Evolutionary conservation across 768 basidiomycete genomes (phyloP), one percentile per base, ranked within the genome.

Genomic region (Pulveroboletus sp.): DNA sequence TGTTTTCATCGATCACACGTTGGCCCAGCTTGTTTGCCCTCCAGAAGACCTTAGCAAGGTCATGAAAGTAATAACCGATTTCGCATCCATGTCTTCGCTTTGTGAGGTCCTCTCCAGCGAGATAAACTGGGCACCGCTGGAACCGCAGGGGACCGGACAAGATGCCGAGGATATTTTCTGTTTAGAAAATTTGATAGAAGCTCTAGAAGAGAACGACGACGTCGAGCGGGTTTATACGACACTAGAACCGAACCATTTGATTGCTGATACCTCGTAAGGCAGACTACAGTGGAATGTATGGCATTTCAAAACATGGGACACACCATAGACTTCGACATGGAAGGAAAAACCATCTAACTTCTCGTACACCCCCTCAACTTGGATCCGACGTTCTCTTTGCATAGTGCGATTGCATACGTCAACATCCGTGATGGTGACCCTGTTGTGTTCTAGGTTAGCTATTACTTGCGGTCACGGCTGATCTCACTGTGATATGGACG

Each of bases 181-280:
- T 41, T 60, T 85, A 8, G 68, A 70, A 30, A 60, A 63, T 10
- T 67, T 86, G 18, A 66, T 83, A 17, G 73, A 77, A 38, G 74
- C 71, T 5, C 63, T 86, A 43, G 81, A 83, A 63, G 77, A 70
- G 21, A 69, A 79, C 51, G 79, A 78, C 46, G 85, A 86, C 59
- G 77, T 77, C 11, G 66, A 79, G 49, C 74, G 73, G 49, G 79
- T 86, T 24, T 84, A 78, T 71, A 82, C 82, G 39, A 80, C 75
- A 24, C 51, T 75, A 46, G 76, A 76, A 37, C 51, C 56, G 26
- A 66, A 62, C 32, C 47, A 39, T 51, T 45, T 69, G 18, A 46
- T 67, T 30, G 63, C 54, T 48, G 56, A 56, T 54, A 39, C 41
- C 41, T 43, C 46, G 45, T 61, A 61, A 55, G 52, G 42, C 45